Percentiles rank a stretch among this genome's conserved stretches.
phyloP scores from a whole-genome alignment of 2,329 filamentous ascomycete species.

The Beauveria scarabaeidicola region DNA sequence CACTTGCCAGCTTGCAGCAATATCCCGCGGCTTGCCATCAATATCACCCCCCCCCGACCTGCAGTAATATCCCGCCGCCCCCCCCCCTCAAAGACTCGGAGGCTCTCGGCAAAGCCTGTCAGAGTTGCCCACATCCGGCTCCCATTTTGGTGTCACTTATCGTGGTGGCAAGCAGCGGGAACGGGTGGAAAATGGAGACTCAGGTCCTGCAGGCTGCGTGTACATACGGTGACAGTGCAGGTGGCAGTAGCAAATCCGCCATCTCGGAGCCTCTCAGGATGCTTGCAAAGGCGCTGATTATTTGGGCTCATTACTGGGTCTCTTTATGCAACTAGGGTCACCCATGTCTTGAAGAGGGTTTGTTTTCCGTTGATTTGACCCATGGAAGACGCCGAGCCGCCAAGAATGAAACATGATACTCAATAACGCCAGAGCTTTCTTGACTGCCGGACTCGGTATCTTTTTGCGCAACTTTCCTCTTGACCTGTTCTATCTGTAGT shows the following conservation, averaged over 20 bases:
- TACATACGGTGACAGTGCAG: not conserved
- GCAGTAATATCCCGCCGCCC: not conserved
- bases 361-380: not conserved
- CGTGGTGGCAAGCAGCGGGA: not conserved
- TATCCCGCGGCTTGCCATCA: no score
- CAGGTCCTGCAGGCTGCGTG: no score
- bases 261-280: not conserved
- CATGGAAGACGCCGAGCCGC: not conserved
- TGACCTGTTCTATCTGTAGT: not conserved
- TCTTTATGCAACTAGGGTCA: not conserved
- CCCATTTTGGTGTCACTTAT: not conserved
- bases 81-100: not conserved
- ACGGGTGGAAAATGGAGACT: not conserved
- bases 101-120: not conserved
- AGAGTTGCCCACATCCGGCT: not conserved
- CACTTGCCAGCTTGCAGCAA: not conserved
- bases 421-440: not conserved
- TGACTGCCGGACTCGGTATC: not conserved
- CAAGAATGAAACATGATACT: not conserved
- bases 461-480: not conserved
- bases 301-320: not conserved
- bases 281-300: not conserved
- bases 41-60: not conserved
- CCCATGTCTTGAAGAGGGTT: not conserved
- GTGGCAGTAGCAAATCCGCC: not conserved